Evolutionary conservation across 148 eudicot genomes (phyloP).

Genomic region (Silene uniflora): DNA sequence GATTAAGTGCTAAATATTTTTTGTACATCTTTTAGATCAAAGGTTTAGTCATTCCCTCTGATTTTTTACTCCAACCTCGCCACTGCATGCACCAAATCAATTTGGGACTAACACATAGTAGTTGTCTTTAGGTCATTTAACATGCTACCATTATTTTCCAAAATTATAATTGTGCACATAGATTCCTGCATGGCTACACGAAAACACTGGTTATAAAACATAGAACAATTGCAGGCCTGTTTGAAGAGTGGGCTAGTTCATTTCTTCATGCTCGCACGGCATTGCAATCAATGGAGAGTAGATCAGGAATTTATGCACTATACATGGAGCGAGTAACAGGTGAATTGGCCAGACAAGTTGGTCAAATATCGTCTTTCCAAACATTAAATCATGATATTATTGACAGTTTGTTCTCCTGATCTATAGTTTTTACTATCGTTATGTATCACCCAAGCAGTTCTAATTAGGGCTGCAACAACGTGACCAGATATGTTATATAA

Average conservation of each 20-base stretch:
- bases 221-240: constrained; percentile 47
- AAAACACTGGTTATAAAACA: background rate
- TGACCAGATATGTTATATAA: too few species aligned
- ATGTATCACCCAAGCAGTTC: too few species aligned
- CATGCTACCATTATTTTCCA: background rate
- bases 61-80: too few species aligned
- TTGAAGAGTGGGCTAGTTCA: constrained; percentile 71
- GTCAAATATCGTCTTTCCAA: constrained; percentile 43
- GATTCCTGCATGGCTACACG: background rate
- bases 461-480: too few species aligned
- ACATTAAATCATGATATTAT: constrained; percentile 52
- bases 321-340: constrained; percentile 88
- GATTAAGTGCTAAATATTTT: too few species aligned
- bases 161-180: background rate
- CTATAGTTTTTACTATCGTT: too few species aligned
- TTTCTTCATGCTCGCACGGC: constrained; percentile 56
- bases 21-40: too few species aligned
- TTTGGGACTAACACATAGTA: background rate
- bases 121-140: background rate
- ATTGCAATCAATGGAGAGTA: constrained; percentile 56
- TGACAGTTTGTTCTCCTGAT: constrained; percentile 46
- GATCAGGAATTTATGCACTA: constrained; percentile 64
- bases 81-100: too few species aligned
- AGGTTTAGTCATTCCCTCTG: too few species aligned
- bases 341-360: constrained; percentile 50